phyloP scores from a whole-genome alignment of 164 flowering plant species.

The Litsea cubeba region DNA sequence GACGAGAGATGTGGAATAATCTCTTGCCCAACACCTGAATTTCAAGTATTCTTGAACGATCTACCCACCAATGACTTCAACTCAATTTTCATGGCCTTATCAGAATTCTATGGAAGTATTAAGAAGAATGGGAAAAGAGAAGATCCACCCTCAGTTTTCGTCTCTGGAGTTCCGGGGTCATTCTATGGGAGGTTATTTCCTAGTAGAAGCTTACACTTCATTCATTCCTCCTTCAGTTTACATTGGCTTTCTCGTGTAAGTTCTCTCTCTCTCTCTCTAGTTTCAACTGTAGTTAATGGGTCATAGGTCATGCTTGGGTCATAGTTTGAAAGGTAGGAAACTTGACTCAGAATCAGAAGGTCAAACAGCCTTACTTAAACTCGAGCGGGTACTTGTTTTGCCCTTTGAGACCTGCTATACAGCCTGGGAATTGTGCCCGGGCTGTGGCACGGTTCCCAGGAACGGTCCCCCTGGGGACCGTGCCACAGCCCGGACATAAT shows the following conservation, averaged over 20 bases:
- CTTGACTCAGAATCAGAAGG: too few species aligned
- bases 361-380: too few species aligned
- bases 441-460: too few species aligned
- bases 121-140: slow-evolving; percentile 16
- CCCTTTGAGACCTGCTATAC: too few species aligned
- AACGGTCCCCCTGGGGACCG: too few species aligned
- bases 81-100: slow-evolving; percentile 59
- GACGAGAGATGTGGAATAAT: slow-evolving; percentile 22
- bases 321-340: too few species aligned
- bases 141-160: slow-evolving; percentile 24
- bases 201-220: slow-evolving; percentile 49
- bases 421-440: too few species aligned
- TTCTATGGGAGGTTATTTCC: slow-evolving; percentile 78
- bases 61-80: slow-evolving; percentile 90
- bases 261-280: neutral
- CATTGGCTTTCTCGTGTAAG: slow-evolving; percentile 82
- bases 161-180: slow-evolving; percentile 68
- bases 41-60: slow-evolving; percentile 65
- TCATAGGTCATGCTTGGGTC: too few species aligned
- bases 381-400: too few species aligned
- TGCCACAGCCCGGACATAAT: too few species aligned
- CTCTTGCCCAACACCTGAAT: slow-evolving; percentile 34
- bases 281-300: too few species aligned
- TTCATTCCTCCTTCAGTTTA: slow-evolving; percentile 59
- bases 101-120: slow-evolving; percentile 47